A percentile compares a stretch with the other conserved stretches of the same genome.
phyloP scores from a whole-genome alignment of 2,329 filamentous ascomycete species.

The Raffaelea deltoideospora region DNA sequence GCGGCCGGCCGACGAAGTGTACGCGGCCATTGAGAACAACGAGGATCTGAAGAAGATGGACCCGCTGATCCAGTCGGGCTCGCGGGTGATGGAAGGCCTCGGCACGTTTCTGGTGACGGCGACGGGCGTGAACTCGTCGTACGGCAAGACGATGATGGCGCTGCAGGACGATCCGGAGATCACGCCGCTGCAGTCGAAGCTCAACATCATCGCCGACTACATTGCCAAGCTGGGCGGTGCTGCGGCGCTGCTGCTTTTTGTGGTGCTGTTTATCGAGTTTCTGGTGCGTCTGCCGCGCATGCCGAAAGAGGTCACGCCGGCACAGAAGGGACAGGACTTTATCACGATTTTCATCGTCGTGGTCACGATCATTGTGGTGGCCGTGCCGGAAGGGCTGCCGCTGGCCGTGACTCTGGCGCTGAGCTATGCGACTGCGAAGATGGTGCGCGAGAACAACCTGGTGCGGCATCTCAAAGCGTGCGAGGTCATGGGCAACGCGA shows the following conservation, averaged over 20 bases:
- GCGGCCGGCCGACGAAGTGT: slow-evolving; percentile 50
- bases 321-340: slow-evolving; percentile 65
- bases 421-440: slow-evolving; percentile 62
- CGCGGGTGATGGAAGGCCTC: slow-evolving; percentile 62
- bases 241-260: slow-evolving; percentile 65
- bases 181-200: slow-evolving; percentile 61
- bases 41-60: slow-evolving; percentile 58
- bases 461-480: slow-evolving; percentile 64
- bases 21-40: slow-evolving; percentile 50
- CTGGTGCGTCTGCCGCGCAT: slow-evolving; percentile 47
- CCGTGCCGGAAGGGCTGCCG: slow-evolving; percentile 63
- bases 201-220: slow-evolving; percentile 60
- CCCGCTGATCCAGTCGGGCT: slow-evolving; percentile 73
- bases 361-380: slow-evolving; percentile 66
- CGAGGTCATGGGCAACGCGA: slow-evolving; percentile 64
- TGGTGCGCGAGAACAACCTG: slow-evolving; percentile 65
- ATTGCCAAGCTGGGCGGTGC: slow-evolving; percentile 65
- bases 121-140: slow-evolving; percentile 57
- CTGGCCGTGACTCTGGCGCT: slow-evolving; percentile 64
- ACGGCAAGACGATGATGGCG: slow-evolving; percentile 61
- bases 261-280: slow-evolving; percentile 77
- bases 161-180: slow-evolving; percentile 60
- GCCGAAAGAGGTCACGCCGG: slow-evolving; percentile 34
- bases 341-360: slow-evolving; percentile 65
- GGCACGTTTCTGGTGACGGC: slow-evolving; percentile 62